phyloP scores from a whole-genome alignment of 1,284 basidiomycete species.

The Coniferiporia sulphurascens region DNA sequence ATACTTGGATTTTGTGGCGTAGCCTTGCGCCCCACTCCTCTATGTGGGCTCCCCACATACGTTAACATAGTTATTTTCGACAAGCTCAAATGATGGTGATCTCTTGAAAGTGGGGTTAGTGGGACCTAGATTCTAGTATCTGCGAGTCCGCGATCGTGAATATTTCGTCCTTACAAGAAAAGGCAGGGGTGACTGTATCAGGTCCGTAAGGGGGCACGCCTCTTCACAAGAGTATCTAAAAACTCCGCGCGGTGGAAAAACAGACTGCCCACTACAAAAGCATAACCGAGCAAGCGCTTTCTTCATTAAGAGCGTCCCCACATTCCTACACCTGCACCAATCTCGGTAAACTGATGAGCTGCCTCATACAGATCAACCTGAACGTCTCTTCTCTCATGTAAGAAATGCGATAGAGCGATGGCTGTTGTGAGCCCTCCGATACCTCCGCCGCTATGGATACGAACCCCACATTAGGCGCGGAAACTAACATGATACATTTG shows the following conservation, averaged over 20 bases:
- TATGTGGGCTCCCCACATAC: no score
- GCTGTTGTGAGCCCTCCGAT: slow-evolving; percentile 34
- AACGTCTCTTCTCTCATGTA: slow-evolving; percentile 26
- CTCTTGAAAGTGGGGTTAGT: neutral
- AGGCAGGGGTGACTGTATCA: slow-evolving; percentile 14
- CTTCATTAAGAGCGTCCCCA: slow-evolving; percentile 21
- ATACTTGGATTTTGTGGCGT: no score
- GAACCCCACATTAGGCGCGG: neutral
- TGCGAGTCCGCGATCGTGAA: no score
- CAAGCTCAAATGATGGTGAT: neutral
- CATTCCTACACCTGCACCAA: slow-evolving; percentile 37
- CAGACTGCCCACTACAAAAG: slow-evolving; percentile 33
- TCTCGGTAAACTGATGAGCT: slow-evolving; percentile 31
- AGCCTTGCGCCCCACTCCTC: no score
- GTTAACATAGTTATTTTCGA: no score
- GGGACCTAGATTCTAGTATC: no score
- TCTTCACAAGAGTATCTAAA: slow-evolving; percentile 34
- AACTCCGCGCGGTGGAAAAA: slow-evolving; percentile 40
- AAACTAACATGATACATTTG: neutral
- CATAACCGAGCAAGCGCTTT: neutral
- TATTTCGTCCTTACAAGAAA: no score
- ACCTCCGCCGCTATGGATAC: slow-evolving; percentile 32
- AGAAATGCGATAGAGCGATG: slow-evolving; percentile 32
- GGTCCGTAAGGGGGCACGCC: no score
- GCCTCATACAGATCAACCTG: slow-evolving; percentile 42